These are phyloP conservation scores for Xanthoceras sorbifolium DNA, from an alignment of 345 rosid genomes.

Conservation along the genomic window DNA sequence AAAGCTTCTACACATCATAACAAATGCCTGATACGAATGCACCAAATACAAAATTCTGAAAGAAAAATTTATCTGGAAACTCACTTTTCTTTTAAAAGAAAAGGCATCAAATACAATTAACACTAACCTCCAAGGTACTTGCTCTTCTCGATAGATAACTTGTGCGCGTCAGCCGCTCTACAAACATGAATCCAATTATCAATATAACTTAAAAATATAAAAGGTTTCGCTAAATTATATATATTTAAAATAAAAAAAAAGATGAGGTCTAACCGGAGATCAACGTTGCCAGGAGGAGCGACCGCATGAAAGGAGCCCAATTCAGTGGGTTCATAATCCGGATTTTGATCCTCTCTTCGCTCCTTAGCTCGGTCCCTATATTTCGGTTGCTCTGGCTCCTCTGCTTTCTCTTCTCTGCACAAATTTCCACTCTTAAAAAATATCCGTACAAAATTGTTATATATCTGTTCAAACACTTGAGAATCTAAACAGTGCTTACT, in stretches of 20 bases:
- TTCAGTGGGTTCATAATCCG: constrained; percentile 84
- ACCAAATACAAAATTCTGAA: too few relatives aligned
- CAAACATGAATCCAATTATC: neutral
- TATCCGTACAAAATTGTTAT: neutral
- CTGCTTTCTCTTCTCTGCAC: constrained; percentile 83
- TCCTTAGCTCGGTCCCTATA: constrained; percentile 97
- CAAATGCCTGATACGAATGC: neutral
- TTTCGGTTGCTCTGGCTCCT: constrained; percentile 73
- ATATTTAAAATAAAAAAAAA: too few relatives aligned
- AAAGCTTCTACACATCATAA: neutral
- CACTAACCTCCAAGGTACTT: constrained; percentile 96
- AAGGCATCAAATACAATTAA: neutral
- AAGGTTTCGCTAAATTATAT: neutral
- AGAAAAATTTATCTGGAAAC: too few relatives aligned
- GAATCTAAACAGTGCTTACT: constrained; percentile 35
- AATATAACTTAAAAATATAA: neutral
- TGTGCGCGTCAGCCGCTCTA: constrained; percentile 76
- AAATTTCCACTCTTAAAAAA: neutral
- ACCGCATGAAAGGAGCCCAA: constrained; percentile 93
- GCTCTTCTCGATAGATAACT: constrained; percentile 95
- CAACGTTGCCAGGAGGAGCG: constrained; percentile 92
- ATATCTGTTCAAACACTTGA: neutral
- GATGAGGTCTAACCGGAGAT: constrained; percentile 45
- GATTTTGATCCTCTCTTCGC: constrained; percentile 95
- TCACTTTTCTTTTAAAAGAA: too few relatives aligned